Base-by-base conservation (phyloP, 768 basidiomycete species). In the Phanerochaete carnosa region DNA sequence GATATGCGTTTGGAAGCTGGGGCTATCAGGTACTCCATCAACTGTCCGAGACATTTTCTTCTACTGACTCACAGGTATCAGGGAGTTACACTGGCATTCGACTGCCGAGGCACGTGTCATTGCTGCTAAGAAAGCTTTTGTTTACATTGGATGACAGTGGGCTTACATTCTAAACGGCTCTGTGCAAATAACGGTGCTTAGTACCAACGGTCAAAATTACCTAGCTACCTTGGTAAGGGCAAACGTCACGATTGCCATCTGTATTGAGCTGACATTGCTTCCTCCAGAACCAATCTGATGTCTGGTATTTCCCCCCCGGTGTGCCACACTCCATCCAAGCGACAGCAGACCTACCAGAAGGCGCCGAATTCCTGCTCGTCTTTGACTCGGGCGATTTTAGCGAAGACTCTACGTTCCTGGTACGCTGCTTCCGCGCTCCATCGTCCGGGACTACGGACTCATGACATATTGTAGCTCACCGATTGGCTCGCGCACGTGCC, bases 401-500 rank as follows among this genome's bases (percentile, higher is more conserved):
- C 68, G 82, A 83, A 68, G 81, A 82, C 63, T 70, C 73, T 1
- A 84, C 83, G 9, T 83, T 84, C 60, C 46, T 64, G 60, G 63
- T 64, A 46, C 23, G 54, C 59, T 12, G 26, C 13, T 35, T 32
- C 29, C 30, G 25, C 30, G 55, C 22, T 35, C 25, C 19, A 25
- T 19, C 19, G 39, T 19, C 50, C 29, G 28, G 50, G 19, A 32
- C 19, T 52, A 52, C 15, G 29, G 28, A 28, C 32, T 29, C 13
- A 23, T 62, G 32, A 45, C 62, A 11, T 45, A 11, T 37, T 43
- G 7, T 60, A 35, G 45, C 70, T 85, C 15, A 80, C 85, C 58
- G 86, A 88, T 61, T 88, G 87, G 85, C 74, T 88, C 22, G 76
- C 86, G 1, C 87, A 88, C 63, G 76, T 83, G 16, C 83, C 84